These are phyloP conservation scores for Daldinia concentrica DNA, from an alignment of 495 filamentous ascomycete genomes.

Conservation along the genomic window DNA sequence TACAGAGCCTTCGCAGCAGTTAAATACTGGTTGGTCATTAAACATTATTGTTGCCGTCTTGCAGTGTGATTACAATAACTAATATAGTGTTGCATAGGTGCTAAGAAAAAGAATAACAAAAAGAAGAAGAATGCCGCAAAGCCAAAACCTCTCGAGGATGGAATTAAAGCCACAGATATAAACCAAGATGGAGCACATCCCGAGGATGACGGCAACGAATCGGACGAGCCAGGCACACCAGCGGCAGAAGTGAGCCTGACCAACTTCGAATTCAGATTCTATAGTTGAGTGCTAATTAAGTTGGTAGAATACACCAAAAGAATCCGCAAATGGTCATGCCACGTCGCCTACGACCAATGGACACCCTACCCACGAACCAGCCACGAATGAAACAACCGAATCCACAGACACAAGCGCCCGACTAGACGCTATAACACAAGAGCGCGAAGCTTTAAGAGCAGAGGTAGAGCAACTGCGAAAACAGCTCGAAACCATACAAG, in stretches of 20 bases:
- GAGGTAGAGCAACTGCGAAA: conserved; percentile 85
- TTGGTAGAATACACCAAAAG: conserved; percentile 42
- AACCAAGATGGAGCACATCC: conserved; percentile 46
- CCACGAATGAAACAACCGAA: conserved; percentile 30
- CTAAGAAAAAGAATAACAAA: conserved; percentile 75
- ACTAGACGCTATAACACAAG: conserved; percentile 79
- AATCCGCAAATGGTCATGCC: conserved; percentile 39
- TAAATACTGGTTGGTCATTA: conserved; percentile 41
- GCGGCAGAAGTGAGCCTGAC: conserved; percentile 22
- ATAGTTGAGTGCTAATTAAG: conserved; percentile 36
- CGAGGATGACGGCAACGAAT: conserved; percentile 51
- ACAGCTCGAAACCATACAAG: conserved; percentile 80
- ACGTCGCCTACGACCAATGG: conserved; percentile 46
- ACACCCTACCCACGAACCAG: conserved; percentile 39
- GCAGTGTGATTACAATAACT: conserved; percentile 20
- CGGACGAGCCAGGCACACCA: conserved; percentile 30
- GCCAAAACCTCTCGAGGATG: conserved; percentile 49
- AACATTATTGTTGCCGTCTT: conserved; percentile 5
- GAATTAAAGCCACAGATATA: conserved; percentile 45
- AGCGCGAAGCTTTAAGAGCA: conserved; percentile 78
- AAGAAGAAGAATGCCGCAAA: conserved; percentile 70
- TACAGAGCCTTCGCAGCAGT: conserved; percentile 44
- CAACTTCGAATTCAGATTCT: not conserved
- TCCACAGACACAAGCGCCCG: conserved; percentile 48
- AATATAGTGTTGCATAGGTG: conserved; percentile 49